Evolutionary conservation across 1,284 basidiomycete species (phyloP).

Genomic region (Cutaneotrichosporon sp.): DNA sequence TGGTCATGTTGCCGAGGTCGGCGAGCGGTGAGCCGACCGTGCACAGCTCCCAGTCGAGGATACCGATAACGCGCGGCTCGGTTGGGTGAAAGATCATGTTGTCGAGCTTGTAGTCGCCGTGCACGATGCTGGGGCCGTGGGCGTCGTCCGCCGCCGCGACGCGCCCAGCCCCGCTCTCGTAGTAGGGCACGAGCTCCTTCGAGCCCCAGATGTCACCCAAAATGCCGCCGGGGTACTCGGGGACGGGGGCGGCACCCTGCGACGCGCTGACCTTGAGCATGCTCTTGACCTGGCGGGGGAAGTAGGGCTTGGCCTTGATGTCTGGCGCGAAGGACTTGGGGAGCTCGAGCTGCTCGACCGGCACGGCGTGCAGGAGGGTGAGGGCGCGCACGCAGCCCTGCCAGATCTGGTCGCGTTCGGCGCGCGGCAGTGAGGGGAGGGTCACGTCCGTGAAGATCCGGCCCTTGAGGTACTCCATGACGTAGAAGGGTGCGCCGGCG

Average conservation of each 20-base stretch:
- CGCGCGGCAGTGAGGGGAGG: constrained; percentile 66
- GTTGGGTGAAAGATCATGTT: constrained; percentile 93
- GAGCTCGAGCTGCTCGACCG: constrained; percentile 69
- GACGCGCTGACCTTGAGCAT: constrained; percentile 73
- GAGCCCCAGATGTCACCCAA: constrained; percentile 60
- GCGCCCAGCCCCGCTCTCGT: constrained; percentile 61
- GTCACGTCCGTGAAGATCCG: constrained; percentile 85
- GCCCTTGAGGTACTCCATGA: constrained; percentile 93
- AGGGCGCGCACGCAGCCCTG: constrained; percentile 74
- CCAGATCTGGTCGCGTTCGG: constrained; percentile 74
- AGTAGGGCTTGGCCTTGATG: constrained; percentile 64
- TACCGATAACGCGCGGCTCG: constrained; percentile 87
- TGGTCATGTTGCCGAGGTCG: constrained; percentile 77
- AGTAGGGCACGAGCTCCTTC: constrained; percentile 71
- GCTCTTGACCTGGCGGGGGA: constrained; percentile 88
- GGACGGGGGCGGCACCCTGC: constrained; percentile 69
- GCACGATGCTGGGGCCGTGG: constrained; percentile 67
- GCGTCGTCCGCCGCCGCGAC: constrained; percentile 71
- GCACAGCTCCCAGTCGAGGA: constrained; percentile 95
- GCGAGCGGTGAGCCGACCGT: constrained; percentile 86
- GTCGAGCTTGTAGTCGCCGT: constrained; percentile 96
- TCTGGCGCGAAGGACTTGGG: constrained; percentile 71
- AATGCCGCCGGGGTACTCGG: constrained; percentile 34
- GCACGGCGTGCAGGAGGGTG: constrained; percentile 70
- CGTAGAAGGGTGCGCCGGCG: constrained; percentile 90